Evolutionary conservation across 2,329 filamentous ascomycete genomes (phyloP).

Genomic region (Cryphonectria carpinicola): DNA sequence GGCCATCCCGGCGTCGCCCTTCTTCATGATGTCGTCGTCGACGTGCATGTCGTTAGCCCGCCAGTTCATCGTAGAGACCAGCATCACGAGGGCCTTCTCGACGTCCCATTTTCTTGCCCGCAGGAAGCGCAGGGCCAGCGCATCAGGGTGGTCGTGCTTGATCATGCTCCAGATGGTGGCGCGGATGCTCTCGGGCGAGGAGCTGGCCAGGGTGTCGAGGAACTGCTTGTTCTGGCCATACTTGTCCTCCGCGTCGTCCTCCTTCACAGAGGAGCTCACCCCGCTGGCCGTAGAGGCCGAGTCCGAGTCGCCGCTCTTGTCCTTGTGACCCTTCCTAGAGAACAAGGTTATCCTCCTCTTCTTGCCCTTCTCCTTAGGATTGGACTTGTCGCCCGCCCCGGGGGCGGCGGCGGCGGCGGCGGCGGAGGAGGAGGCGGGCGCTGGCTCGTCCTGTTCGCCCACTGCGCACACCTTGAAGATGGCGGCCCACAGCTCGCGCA

Average conservation of each 20-base stretch:
- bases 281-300: slow-evolving; percentile 40
- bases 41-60: slow-evolving; percentile 81
- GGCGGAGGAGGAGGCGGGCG: slow-evolving; percentile 37
- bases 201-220: slow-evolving; percentile 76
- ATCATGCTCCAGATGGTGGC: slow-evolving; percentile 89
- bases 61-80: slow-evolving; percentile 94
- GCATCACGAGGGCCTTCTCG: slow-evolving; percentile 89
- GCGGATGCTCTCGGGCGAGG: slow-evolving; percentile 78
- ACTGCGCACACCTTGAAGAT: slow-evolving; percentile 78
- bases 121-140: slow-evolving; percentile 78
- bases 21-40: slow-evolving; percentile 82
- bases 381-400: slow-evolving; percentile 35
- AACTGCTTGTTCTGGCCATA: slow-evolving; percentile 89
- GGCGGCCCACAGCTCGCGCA: slow-evolving; percentile 83
- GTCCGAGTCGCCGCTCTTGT: slow-evolving; percentile 50
- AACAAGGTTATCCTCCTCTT: slow-evolving; percentile 77
- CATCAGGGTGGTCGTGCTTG: slow-evolving; percentile 94
- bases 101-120: slow-evolving; percentile 96
- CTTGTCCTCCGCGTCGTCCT: slow-evolving; percentile 76
- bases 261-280: slow-evolving; percentile 45
- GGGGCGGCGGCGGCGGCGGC: slow-evolving; percentile 38
- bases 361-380: slow-evolving; percentile 62
- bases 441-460: slow-evolving; percentile 38
- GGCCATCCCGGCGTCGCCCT: slow-evolving; percentile 72
- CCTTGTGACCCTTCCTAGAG: slow-evolving; percentile 62